A percentile compares a stretch with the other conserved stretches of the same genome.
Conservation (phyloP, 495 filamentous ascomycete genomes). For the Penicillium bovifimosum region DNA sequence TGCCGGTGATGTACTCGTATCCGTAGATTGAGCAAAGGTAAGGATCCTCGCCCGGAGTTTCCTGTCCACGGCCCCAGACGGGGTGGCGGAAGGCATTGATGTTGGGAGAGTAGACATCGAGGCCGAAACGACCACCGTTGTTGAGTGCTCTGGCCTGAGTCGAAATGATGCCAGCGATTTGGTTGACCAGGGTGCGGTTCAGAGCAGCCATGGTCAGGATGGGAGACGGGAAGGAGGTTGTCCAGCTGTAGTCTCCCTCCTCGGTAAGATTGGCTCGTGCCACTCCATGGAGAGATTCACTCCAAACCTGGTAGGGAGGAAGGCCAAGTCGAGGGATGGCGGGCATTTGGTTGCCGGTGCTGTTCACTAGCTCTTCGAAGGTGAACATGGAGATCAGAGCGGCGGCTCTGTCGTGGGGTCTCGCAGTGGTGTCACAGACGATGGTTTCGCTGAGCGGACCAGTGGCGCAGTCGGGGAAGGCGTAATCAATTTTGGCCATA, state of each 20-base stretch:
- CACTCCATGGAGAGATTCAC: conserved; percentile 54
- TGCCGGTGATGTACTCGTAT: conserved; percentile 52
- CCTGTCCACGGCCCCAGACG: conserved; percentile 56
- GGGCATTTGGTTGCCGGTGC: conserved; percentile 48
- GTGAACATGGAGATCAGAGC: conserved; percentile 41
- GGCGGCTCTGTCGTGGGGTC: conserved; percentile 42
- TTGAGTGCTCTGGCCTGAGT: conserved; percentile 65
- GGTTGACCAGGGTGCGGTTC: conserved; percentile 53
- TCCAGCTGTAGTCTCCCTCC: conserved; percentile 49
- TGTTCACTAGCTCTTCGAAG: conserved; percentile 52
- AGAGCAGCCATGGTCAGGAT: conserved; percentile 56
- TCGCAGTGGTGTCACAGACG: conserved; percentile 45
- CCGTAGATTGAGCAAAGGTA: conserved; percentile 50
- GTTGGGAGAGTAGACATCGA: conserved; percentile 64
- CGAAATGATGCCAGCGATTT: conserved; percentile 51
- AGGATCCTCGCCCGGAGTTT: conserved; percentile 60
- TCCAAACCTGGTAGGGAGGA: conserved; percentile 47
- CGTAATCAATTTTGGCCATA: conserved; percentile 15
- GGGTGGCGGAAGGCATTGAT: conserved; percentile 64
- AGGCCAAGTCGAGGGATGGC: conserved; percentile 55
- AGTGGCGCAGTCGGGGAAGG: conserved; percentile 32
- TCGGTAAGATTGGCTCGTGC: conserved; percentile 48
- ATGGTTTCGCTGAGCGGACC: conserved; percentile 30
- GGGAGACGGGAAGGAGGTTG: conserved; percentile 58
- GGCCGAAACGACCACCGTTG: conserved; percentile 51